phyloP scores from a whole-genome alignment of 306 rosid species.

The Cucurbita argyrosperma region DNA sequence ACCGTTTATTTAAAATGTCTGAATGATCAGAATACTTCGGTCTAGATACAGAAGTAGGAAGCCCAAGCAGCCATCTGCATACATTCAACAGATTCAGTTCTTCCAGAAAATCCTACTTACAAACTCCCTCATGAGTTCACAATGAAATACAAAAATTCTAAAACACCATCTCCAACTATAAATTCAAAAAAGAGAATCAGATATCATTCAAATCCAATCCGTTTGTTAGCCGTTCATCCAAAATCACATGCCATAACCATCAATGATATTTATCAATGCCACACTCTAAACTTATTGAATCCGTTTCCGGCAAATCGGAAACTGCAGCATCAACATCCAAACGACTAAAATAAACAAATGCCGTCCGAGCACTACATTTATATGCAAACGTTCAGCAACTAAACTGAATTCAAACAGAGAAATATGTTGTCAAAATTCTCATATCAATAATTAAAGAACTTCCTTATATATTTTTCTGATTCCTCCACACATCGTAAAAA shows the following conservation, averaged over 20 bases:
- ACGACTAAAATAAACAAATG: not conserved
- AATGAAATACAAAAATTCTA: not conserved
- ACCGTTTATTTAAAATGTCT: constrained; percentile 21
- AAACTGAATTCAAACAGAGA: not conserved
- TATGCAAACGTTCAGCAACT: not conserved
- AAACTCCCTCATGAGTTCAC: not conserved
- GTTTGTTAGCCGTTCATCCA: not conserved
- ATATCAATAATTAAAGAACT: not conserved
- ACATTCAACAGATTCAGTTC: not conserved
- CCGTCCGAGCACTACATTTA: not conserved
- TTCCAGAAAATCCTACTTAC: not conserved
- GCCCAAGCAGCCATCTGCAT: constrained; percentile 67
- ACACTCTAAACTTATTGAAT: not conserved
- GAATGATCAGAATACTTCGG: constrained; percentile 17
- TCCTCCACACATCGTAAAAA: not conserved
- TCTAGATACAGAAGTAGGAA: constrained; percentile 21
- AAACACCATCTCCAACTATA: not conserved
- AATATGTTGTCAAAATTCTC: not conserved
- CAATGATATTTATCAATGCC: not conserved
- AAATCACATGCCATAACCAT: not conserved
- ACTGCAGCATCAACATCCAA: not conserved
- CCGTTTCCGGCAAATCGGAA: not conserved
- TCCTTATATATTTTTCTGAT: not conserved
- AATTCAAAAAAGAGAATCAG: no score
- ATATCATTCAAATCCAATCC: not conserved